phyloP scores from a whole-genome alignment of 176 grass and related monocot species.

The Zizania latifolia region DNA sequence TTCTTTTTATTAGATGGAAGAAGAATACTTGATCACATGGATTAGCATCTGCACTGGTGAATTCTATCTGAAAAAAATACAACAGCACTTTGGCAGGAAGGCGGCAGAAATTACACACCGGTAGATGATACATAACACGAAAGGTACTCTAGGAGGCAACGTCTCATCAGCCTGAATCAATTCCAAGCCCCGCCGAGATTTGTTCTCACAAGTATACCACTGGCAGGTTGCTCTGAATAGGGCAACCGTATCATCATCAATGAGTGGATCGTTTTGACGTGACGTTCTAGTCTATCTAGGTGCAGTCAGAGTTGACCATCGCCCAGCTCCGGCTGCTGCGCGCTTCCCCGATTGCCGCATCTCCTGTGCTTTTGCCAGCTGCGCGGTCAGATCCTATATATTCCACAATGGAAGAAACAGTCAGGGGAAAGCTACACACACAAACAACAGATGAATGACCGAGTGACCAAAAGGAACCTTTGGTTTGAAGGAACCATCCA shows the following conservation, averaged over 20 bases:
- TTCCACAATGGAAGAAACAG: not conserved
- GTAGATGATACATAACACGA: not conserved
- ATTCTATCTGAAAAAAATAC: not conserved
- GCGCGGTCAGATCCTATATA: slow-evolving; percentile 27
- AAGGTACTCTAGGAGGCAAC: not conserved
- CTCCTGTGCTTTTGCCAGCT: slow-evolving; percentile 45
- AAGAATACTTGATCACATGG: not conserved
- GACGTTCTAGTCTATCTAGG: slow-evolving; percentile 9
- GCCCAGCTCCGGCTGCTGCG: slow-evolving; percentile 36
- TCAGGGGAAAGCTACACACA: not conserved
- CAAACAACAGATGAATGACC: not conserved
- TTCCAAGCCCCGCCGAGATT: not conserved
- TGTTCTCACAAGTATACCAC: not conserved
- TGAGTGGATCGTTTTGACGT: not conserved
- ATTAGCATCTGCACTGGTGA: not conserved
- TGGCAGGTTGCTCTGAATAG: not conserved
- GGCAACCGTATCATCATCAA: not conserved
- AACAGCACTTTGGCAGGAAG: not conserved
- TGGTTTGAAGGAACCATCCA: slow-evolving; percentile 55
- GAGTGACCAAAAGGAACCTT: slow-evolving; percentile 34
- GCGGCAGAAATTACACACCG: not conserved
- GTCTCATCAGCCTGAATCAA: not conserved
- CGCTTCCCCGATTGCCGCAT: slow-evolving; percentile 40
- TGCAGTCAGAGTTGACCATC: slow-evolving; percentile 35
- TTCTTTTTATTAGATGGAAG: too few species aligned